Conservation (phyloP, 2,329 filamentous ascomycete species). For the Cladophialophora yegresii region DNA sequence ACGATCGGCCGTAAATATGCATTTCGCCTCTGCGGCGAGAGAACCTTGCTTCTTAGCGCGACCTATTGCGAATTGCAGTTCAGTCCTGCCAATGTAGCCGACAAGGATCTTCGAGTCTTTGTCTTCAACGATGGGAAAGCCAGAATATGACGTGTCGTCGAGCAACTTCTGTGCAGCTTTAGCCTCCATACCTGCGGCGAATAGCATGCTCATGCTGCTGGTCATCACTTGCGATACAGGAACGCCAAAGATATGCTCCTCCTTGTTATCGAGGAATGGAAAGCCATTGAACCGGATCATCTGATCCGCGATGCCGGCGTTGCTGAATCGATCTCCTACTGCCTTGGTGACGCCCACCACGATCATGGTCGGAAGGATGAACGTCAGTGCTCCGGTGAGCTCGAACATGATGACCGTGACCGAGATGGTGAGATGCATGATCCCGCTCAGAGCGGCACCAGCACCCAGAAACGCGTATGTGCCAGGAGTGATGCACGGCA, state of each 20-base stretch:
- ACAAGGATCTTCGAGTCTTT: slow-evolving; percentile 69
- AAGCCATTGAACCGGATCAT: slow-evolving; percentile 99
- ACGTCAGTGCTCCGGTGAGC: slow-evolving; percentile 92
- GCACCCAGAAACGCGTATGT: slow-evolving; percentile 96
- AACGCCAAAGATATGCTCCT: slow-evolving; percentile 94
- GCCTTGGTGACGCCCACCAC: slow-evolving; percentile 96
- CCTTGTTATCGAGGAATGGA: slow-evolving; percentile 94
- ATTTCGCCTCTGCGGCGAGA: slow-evolving; percentile 68
- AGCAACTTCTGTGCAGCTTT: slow-evolving; percentile 76
- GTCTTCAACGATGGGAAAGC: slow-evolving; percentile 88
- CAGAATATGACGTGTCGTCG: slow-evolving; percentile 78
- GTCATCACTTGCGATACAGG: slow-evolving; percentile 91
- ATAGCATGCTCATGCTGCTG: slow-evolving; percentile 68
- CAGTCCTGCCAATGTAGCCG: slow-evolving; percentile 90
- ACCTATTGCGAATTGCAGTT: slow-evolving; percentile 86
- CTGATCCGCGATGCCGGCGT: slow-evolving; percentile 92
- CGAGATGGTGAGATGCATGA: slow-evolving; percentile 97
- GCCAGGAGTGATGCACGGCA: slow-evolving; percentile 93
- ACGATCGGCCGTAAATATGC: slow-evolving; percentile 67
- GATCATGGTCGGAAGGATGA: slow-evolving; percentile 98
- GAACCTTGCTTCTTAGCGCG: slow-evolving; percentile 69
- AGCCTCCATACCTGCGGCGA: slow-evolving; percentile 71
- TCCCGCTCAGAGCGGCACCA: slow-evolving; percentile 85
- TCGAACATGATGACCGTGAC: slow-evolving; percentile 99
- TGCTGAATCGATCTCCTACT: slow-evolving; percentile 86